Evolutionary conservation across 768 basidiomycete genomes (phyloP), one percentile per base, ranked within the genome.

Genomic region (Boletus sp.): DNA sequence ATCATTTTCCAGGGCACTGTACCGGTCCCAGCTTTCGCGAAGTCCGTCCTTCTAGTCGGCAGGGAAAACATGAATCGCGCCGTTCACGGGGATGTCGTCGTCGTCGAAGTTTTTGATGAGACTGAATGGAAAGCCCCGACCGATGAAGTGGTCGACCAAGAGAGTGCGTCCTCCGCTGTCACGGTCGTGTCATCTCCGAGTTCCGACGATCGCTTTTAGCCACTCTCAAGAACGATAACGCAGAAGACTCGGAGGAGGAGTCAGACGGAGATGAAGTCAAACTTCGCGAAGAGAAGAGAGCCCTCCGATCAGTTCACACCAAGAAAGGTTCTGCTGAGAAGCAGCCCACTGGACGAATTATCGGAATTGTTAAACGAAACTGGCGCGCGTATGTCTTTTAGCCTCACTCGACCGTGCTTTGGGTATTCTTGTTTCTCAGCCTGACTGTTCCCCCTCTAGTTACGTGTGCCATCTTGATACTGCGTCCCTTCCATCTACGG

Each of bases 381-480:
- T 99, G 96, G 96, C 76, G 95, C 64, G 87, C 95, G 83, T 93
- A 72, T 59, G 90, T 81, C 13, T 7, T 32, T 47, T 41, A 2
- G 11, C 35, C 19, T n/a, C 14, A 3, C 27, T 37, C 5, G 10
- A n/a, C 13, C 14, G 2, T 42, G 14, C 9, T 45, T 40, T 5
- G 1, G 30, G 7, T 17, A 1, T 21, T 54, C 48, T 52, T 44
- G 25, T 47, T 50, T 29, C 42, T 46, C 17, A 29, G 17, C 13
- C 13, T 41, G 34, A 27, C 14, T 10, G 13, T 47, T 55, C 14
- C 47, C 51, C 45, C 34, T 35, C 35, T 63, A 92, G 90, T 39
- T 92, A 92, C 65, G 96, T 98, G 35, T 98, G 94, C 71, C 95
- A 98, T 69, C 85, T 99, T 45, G 97, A 98, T 70, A 83, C 85